A percentile compares a stretch with the other conserved stretches of the same genome.
phyloP scores from a whole-genome alignment of 1,284 basidiomycete species.

The Salmacisia buchloeana region DNA sequence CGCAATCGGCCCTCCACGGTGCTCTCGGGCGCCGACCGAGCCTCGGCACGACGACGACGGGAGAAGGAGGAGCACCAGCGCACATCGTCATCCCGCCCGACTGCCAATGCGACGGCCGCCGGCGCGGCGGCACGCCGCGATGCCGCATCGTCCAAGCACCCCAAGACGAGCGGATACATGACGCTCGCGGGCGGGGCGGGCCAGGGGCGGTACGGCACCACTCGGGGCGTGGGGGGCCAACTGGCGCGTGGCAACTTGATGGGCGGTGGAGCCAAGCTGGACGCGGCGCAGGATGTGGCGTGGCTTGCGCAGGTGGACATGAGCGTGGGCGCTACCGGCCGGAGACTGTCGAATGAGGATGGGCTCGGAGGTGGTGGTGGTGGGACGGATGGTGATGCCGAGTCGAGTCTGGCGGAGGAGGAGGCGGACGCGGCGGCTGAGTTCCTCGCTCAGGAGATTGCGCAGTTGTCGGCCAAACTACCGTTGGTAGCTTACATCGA shows the following conservation, averaged over 20 bases:
- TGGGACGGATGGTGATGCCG: background rate
- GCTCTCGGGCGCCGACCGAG: no score
- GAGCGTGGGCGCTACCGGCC: constrained; percentile 20
- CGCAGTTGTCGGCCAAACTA: background rate
- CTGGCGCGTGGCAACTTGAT: no score
- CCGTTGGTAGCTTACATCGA: constrained; percentile 34
- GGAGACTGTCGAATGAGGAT: constrained; percentile 35
- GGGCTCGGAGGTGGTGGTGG: constrained; percentile 21
- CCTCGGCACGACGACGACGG: background rate
- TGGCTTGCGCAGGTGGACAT: constrained; percentile 1
- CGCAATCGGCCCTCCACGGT: background rate
- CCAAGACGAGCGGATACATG: background rate
- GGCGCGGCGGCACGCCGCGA: no score
- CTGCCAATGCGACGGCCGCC: no score
- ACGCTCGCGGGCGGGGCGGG: background rate
- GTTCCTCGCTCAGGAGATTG: constrained; percentile 18
- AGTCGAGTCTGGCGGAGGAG: background rate
- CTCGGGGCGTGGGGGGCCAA: background rate
- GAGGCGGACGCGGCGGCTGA: constrained; percentile 20
- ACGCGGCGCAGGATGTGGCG: constrained; percentile 4
- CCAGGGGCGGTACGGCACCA: background rate
- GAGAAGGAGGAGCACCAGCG: background rate
- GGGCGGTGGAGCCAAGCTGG: background rate
- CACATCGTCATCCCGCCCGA: no score
- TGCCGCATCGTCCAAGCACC: no score